phyloP scores from a whole-genome alignment of 140 eudicot genomes.

The Stevia rebaudiana region DNA sequence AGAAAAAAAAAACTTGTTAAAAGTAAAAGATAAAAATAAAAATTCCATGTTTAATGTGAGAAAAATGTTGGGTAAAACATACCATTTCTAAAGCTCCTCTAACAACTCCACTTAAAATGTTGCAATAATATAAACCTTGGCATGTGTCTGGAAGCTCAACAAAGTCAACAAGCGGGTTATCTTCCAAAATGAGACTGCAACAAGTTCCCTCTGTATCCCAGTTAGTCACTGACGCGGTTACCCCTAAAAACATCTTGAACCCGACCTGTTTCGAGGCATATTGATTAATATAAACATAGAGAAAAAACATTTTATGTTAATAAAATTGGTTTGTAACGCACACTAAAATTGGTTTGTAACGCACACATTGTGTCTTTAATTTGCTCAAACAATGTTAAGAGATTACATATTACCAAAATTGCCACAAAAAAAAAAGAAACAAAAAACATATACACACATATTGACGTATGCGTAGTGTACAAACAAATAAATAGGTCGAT shows the following conservation, averaged over 20 bases:
- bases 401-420: neutral
- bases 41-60: neutral
- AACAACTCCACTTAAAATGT: conserved; percentile 87
- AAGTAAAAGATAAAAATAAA: neutral
- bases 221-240: conserved; percentile 82
- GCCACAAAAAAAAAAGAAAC: neutral
- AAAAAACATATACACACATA: neutral
- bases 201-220: conserved; percentile 95
- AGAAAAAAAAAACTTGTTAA: too few species aligned
- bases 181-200: conserved; percentile 90
- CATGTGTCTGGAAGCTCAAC: conserved; percentile 99
- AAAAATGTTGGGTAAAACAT: conserved; percentile 4
- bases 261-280: conserved; percentile 56
- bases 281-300: neutral
- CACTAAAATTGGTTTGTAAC: neutral
- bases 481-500: neutral
- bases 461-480: neutral
- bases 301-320: neutral
- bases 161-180: conserved; percentile 91
- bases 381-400: neutral
- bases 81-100: conserved; percentile 99
- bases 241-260: conserved; percentile 89
- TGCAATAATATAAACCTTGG: conserved; percentile 94
- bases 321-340: neutral
- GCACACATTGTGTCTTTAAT: neutral